These are phyloP conservation scores for Candida hungchunana DNA, from an alignment of 805 yeast species.

Conservation along the genomic window DNA sequence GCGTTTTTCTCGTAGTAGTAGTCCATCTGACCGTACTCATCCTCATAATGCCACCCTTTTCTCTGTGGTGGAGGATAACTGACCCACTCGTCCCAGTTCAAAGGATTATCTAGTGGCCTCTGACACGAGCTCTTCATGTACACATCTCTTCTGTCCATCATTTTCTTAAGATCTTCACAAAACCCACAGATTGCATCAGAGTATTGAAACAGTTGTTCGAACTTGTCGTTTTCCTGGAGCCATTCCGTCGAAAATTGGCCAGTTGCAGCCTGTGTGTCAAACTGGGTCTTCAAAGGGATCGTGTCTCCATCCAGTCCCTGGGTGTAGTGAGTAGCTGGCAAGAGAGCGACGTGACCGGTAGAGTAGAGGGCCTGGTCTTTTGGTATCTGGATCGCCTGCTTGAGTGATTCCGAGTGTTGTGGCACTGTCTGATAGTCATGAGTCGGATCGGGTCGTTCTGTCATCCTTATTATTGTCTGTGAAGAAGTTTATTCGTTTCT, in stretches of 20 bases:
- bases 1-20: constrained; percentile 23
- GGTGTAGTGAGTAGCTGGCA: constrained; percentile 16
- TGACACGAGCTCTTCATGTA: constrained; percentile 66
- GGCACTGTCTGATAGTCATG: too few species aligned
- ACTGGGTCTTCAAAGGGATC: constrained; percentile 18
- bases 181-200: constrained; percentile 12
- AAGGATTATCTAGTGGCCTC: constrained; percentile 65
- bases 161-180: constrained; percentile 13
- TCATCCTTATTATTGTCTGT: too few species aligned
- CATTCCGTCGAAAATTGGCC: constrained; percentile 14
- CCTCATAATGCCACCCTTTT: constrained; percentile 38
- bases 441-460: too few species aligned
- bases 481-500: too few species aligned
- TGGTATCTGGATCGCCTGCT: too few species aligned
- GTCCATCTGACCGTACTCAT: constrained; percentile 24
- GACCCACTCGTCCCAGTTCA: constrained; percentile 61
- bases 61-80: constrained; percentile 75
- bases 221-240: constrained; percentile 7
- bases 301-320: constrained; percentile 23
- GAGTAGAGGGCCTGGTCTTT: constrained; percentile 14
- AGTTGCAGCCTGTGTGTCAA: constrained; percentile 22
- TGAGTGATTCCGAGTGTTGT: too few species aligned
- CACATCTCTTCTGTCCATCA: constrained; percentile 54
- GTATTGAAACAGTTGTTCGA: constrained; percentile 14
- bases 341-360: constrained; percentile 9